Evolutionary conservation across 352 stramenopile species (phyloP).

Genomic region (Phytophthora vignae): DNA sequence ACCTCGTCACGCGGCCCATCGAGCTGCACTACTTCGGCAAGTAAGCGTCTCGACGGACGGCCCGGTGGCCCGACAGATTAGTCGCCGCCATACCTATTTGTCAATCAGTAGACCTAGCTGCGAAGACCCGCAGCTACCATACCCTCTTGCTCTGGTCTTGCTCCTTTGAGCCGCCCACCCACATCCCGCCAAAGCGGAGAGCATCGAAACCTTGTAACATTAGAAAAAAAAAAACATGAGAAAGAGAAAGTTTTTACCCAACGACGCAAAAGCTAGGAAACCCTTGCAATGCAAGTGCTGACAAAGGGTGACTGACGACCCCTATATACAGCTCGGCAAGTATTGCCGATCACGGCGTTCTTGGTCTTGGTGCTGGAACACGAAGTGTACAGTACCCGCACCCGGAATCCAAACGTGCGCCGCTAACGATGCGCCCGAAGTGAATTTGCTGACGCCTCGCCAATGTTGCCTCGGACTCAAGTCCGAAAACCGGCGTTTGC

Average conservation of each 20-base stretch:
- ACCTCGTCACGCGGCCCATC: constrained; percentile 48
- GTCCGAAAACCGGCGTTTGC: not conserved
- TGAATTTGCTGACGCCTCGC: constrained; percentile 18
- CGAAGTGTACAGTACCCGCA: too few relatives aligned
- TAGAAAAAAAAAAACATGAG: not conserved
- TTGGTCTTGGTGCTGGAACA: not conserved
- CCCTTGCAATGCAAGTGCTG: not conserved
- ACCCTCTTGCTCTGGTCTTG: constrained; percentile 19
- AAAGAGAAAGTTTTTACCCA: not conserved
- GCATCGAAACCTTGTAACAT: constrained; percentile 8
- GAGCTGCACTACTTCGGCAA: constrained; percentile 55
- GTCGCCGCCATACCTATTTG: not conserved
- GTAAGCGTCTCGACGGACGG: constrained; percentile 12
- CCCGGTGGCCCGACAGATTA: not conserved
- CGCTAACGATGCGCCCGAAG: constrained; percentile 1
- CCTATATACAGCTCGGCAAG: not conserved
- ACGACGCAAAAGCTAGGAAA: not conserved
- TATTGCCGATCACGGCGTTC: not conserved
- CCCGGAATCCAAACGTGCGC: not conserved
- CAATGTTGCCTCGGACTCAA: constrained; percentile 1
- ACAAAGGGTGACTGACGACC: not conserved
- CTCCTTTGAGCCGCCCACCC: not conserved
- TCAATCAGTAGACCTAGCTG: constrained; percentile 30
- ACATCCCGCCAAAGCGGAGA: not conserved
- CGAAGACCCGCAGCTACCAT: constrained; percentile 9